Conservation (phyloP, 1,284 basidiomycete species). For the Naganishia liquefaciens region DNA sequence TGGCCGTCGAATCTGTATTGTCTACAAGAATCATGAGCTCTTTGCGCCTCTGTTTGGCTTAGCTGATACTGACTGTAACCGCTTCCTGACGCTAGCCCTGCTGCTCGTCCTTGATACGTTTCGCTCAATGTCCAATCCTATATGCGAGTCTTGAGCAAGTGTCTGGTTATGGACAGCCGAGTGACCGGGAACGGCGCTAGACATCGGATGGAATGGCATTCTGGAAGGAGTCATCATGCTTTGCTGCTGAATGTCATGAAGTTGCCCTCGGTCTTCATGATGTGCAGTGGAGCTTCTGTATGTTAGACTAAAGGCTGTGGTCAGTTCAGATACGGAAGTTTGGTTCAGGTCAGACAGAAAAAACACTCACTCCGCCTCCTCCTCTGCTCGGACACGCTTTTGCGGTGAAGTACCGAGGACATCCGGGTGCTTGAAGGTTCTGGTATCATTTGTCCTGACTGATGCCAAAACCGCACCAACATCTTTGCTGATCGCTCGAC, state of each 20-base stretch:
- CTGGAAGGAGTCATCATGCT: conserved; percentile 9
- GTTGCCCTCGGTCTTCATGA: too few species aligned
- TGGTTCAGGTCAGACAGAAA: neutral
- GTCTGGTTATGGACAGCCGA: too few species aligned
- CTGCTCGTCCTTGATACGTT: conserved; percentile 20
- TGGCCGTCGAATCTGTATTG: conserved; percentile 24
- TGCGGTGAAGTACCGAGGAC: conserved; percentile 7
- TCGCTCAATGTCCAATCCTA: conserved; percentile 4
- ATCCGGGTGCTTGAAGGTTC: conserved; percentile 15
- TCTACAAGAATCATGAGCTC: neutral
- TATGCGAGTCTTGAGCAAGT: neutral
- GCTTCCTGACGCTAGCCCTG: conserved; percentile 15
- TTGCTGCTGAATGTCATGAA: neutral
- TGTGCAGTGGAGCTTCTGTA: too few species aligned
- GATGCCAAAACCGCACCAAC: neutral
- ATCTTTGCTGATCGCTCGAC: neutral
- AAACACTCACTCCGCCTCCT: conserved; percentile 1
- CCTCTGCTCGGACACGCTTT: conserved; percentile 5
- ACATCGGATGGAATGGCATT: conserved; percentile 8
- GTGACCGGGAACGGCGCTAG: neutral
- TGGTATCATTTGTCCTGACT: conserved; percentile 10
- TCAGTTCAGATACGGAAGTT: neutral
- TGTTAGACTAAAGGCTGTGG: too few species aligned
- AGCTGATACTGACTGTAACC: conserved; percentile 12
- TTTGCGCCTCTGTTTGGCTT: neutral